A percentile compares a stretch with the other conserved stretches of the same genome.
Conservation (phyloP, 805 yeast species). For the Lipomyces yamadae region DNA sequence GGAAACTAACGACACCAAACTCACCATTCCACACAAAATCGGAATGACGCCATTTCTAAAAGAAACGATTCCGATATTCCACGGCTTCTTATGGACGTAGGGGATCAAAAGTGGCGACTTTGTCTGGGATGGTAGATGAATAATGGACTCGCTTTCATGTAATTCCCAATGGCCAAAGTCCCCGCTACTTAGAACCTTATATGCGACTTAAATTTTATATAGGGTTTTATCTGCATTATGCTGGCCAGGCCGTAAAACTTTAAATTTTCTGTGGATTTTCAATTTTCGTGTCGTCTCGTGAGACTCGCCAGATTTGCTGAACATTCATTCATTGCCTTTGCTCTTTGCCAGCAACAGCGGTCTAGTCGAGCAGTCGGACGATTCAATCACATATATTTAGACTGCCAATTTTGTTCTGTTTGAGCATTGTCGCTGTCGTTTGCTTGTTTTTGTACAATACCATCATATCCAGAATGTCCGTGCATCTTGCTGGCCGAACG, state of each 20-base stretch:
- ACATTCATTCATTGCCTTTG: not conserved
- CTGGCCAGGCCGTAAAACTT: not conserved
- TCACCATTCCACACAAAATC: conserved; percentile 88
- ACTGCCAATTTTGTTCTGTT: not conserved
- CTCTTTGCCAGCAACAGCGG: not conserved
- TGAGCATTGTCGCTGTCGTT: not conserved
- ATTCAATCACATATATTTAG: not conserved
- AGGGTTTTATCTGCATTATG: not conserved
- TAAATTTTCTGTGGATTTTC: conserved; percentile 5
- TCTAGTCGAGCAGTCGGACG: not conserved
- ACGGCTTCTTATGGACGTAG: no score
- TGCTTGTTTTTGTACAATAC: not conserved
- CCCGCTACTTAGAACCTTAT: not conserved
- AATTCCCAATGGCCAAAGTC: not conserved
- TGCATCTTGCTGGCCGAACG: conserved; percentile 14
- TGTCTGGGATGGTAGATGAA: no score
- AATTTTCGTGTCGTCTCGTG: not conserved
- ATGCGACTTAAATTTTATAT: not conserved
- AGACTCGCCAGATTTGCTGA: not conserved
- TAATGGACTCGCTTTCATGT: not conserved
- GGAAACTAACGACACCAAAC: conserved; percentile 33
- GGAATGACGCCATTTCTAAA: conserved; percentile 77
- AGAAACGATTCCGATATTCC: not conserved
- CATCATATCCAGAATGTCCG: conserved; percentile 14
- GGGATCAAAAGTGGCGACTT: no score